Evolutionary conservation across 495 filamentous ascomycete species (phyloP).

Genomic region (Daldinia caldariorum): DNA sequence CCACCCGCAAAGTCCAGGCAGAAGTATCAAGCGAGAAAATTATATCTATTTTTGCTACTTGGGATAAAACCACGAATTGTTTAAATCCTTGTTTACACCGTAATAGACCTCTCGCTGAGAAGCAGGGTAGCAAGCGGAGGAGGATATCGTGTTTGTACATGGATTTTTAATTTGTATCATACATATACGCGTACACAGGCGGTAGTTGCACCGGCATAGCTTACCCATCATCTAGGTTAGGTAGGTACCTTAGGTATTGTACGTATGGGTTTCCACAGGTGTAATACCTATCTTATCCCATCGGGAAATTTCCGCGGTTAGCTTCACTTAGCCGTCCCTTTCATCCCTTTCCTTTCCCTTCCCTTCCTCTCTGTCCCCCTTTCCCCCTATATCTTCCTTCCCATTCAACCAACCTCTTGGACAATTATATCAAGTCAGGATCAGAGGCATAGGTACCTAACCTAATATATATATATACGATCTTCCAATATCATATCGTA

Average conservation of each 20-base stretch:
- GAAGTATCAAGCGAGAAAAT: no score
- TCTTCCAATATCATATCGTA: no score
- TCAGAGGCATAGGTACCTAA: not conserved
- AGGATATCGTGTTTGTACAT: conserved; percentile 12
- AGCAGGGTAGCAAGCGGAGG: not conserved
- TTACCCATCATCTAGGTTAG: no score
- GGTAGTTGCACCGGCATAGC: not conserved
- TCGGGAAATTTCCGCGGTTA: not conserved
- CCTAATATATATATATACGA: no score
- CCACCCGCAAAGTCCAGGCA: no score
- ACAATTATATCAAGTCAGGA: no score
- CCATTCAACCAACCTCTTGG: not conserved
- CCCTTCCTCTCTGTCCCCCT: not conserved
- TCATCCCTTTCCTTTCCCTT: no score
- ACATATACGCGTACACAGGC: conserved; percentile 9
- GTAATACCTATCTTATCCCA: not conserved
- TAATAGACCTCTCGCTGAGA: not conserved
- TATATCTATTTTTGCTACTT: no score
- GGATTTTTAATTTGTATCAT: conserved; percentile 11
- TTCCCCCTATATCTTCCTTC: not conserved
- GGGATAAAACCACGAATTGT: no score
- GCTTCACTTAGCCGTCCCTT: not conserved
- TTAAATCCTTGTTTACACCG: not conserved
- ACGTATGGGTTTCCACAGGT: not conserved
- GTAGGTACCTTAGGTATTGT: no score